Conservation (phyloP, 2,329 filamentous ascomycete genomes). For the Metarhizium anisopliae region DNA sequence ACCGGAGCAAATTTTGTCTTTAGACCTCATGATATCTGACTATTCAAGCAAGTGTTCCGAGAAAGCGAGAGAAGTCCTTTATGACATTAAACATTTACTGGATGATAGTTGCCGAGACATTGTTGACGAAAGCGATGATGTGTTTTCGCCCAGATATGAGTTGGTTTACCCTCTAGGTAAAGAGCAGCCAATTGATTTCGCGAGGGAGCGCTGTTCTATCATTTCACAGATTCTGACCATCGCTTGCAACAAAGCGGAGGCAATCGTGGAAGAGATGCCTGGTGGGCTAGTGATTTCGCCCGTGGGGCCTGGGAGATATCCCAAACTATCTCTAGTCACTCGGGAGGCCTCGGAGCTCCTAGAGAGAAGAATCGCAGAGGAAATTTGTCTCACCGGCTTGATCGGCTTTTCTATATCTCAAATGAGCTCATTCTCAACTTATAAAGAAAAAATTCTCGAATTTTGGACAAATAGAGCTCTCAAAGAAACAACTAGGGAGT, state of each 20-base stretch:
- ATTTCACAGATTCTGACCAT: background rate
- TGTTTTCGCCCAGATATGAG: constrained; percentile 48
- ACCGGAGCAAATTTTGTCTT: constrained; percentile 53
- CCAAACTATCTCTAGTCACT: background rate
- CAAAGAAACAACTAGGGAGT: accelerated
- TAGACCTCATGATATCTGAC: constrained; percentile 51
- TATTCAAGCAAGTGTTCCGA: constrained; percentile 20
- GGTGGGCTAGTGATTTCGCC: background rate
- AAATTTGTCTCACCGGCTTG: constrained; percentile 31
- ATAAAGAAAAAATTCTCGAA: constrained; percentile 20
- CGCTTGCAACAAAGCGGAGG: background rate
- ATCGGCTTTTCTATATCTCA: constrained; percentile 28
- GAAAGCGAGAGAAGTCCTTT: constrained; percentile 20
- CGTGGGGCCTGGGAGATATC: background rate
- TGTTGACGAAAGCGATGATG: constrained; percentile 55
- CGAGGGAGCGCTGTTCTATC: background rate
- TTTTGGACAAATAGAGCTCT: constrained; percentile 32
- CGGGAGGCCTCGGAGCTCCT: background rate
- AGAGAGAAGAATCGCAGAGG: constrained; percentile 15
- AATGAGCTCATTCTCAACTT: constrained; percentile 15
- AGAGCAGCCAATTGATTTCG: constrained; percentile 34
- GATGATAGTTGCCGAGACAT: constrained; percentile 37
- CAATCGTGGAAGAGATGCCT: background rate
- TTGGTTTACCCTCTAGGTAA: constrained; percentile 51
- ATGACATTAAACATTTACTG: constrained; percentile 27